Conservation (phyloP, 306 rosid genomes). For the Carpinus fangiana region DNA sequence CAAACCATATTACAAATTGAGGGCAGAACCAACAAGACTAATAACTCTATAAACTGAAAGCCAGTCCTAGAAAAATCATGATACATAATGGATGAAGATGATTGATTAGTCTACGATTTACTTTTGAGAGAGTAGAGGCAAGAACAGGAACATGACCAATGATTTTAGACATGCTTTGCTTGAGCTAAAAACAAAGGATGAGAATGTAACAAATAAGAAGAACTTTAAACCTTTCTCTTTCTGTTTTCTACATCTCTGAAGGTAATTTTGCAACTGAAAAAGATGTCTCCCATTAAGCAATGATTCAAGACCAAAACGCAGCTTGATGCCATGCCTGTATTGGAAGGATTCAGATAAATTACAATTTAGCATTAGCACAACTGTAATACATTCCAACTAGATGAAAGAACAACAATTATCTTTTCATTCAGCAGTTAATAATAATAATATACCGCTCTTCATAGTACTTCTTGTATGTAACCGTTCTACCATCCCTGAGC, state of each 20-base stretch:
- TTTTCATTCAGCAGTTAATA: neutral
- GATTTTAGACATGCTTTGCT: neutral
- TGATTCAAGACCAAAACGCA: slow-evolving; percentile 45
- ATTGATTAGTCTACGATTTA: neutral
- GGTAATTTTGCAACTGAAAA: slow-evolving; percentile 54
- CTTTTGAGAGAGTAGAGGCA: neutral
- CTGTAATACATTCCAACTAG: slow-evolving; percentile 2
- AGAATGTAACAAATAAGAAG: slow-evolving; percentile 12
- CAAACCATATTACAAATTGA: neutral
- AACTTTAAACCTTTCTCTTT: slow-evolving; percentile 53
- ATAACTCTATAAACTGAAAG: neutral
- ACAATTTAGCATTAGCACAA: neutral
- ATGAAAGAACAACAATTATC: neutral
- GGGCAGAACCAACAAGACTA: neutral
- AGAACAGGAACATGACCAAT: neutral
- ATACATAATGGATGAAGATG: neutral
- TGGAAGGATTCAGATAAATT: slow-evolving; percentile 16
- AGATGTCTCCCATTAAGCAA: slow-evolving; percentile 52
- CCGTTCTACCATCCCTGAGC: slow-evolving; percentile 38
- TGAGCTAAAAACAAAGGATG: neutral
- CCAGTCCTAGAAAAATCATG: neutral
- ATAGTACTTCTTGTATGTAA: slow-evolving; percentile 60
- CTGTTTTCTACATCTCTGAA: slow-evolving; percentile 35
- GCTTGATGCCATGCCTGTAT: slow-evolving; percentile 57
- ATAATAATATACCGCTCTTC: slow-evolving; percentile 43